Percentiles rank a stretch among this genome's conserved stretches.
These are phyloP conservation scores for Neltuma alba DNA, from an alignment of 306 rosid species.

Conservation along the genomic window DNA sequence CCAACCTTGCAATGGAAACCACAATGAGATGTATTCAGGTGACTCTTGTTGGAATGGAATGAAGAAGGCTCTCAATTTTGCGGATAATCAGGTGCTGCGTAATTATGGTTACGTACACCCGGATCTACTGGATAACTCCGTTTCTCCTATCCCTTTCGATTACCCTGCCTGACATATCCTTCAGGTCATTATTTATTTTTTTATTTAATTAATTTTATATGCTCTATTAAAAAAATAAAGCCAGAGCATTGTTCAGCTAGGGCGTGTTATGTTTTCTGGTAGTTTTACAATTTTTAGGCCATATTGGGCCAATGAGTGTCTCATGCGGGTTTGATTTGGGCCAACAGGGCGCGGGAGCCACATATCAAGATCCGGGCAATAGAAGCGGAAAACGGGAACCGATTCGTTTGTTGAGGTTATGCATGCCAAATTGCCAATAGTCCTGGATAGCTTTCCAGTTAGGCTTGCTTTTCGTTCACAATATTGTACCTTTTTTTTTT, in stretches of 20 bases:
- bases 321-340: not conserved
- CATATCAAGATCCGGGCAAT: not conserved
- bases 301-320: not conserved
- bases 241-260: no score
- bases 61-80: constrained; percentile 68
- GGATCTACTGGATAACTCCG: constrained; percentile 38
- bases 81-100: constrained; percentile 85
- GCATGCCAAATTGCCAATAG: no score
- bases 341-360: not conserved
- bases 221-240: no score
- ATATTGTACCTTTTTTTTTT: not conserved
- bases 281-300: not conserved
- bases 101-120: constrained; percentile 60
- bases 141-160: constrained; percentile 63
- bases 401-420: not conserved
- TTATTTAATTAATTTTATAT: not conserved
- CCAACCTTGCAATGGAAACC: constrained; percentile 88
- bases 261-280: no score
- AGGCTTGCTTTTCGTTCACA: not conserved
- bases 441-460: not conserved
- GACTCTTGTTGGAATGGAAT: constrained; percentile 77
- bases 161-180: constrained; percentile 39
- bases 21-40: constrained; percentile 61
- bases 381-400: not conserved
- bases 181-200: constrained; percentile 23